These are phyloP conservation scores for Sambucus nigra DNA, from an alignment of 129 eudicot species.

Conservation along the genomic window DNA sequence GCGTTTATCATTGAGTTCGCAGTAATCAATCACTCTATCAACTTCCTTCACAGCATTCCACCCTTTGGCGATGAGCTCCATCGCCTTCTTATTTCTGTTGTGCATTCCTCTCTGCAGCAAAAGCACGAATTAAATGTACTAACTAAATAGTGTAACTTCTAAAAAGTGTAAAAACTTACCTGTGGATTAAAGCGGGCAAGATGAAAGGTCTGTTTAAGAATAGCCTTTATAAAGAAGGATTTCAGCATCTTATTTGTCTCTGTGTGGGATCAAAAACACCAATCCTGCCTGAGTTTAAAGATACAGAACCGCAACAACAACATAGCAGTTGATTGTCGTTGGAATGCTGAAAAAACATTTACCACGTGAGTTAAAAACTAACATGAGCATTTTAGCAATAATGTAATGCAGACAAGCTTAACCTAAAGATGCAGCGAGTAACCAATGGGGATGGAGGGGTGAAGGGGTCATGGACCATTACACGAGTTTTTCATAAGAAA, in stretches of 20 bases:
- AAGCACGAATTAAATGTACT: not conserved
- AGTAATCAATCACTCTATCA: conserved; percentile 75
- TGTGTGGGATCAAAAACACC: not conserved
- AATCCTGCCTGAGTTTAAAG: not conserved
- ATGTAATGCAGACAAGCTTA: not conserved
- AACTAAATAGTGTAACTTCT: not conserved
- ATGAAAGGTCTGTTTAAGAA: conserved; percentile 10
- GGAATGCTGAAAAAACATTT: not conserved
- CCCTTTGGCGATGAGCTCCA: conserved; percentile 83
- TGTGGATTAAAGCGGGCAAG: conserved; percentile 18
- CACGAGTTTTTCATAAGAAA: too few relatives aligned
- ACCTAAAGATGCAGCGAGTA: too few relatives aligned
- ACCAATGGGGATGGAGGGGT: too few relatives aligned
- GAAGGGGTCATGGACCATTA: too few relatives aligned
- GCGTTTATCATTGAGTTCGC: conserved; percentile 69
- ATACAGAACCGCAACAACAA: not conserved
- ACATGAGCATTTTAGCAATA: not conserved
- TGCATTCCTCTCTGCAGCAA: conserved; percentile 62
- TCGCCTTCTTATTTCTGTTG: conserved; percentile 62
- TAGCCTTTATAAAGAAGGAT: conserved; percentile 28
- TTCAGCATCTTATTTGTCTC: conserved; percentile 34
- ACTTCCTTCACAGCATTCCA: conserved; percentile 77
- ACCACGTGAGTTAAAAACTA: not conserved
- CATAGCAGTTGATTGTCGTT: not conserved
- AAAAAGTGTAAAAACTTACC: conserved; percentile 12